These are phyloP conservation scores for Cutaneotrichosporon sp. DNA, from an alignment of 1,284 basidiomycete genomes.

Conservation along the genomic window DNA sequence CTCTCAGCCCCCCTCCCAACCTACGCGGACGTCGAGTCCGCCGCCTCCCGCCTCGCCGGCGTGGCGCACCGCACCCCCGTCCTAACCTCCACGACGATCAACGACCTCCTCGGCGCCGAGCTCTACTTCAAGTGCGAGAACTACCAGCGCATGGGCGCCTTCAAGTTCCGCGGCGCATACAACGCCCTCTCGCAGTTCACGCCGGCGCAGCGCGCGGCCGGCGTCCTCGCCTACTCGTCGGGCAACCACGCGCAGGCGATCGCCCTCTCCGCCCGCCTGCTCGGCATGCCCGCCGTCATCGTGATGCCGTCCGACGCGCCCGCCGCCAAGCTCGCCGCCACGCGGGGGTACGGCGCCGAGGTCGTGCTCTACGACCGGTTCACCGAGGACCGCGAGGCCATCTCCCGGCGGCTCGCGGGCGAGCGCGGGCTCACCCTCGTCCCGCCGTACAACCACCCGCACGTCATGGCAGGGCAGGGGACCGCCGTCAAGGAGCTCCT, in stretches of 20 bases:
- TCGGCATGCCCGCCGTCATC: conserved; percentile 93
- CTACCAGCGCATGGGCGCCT: conserved; percentile 96
- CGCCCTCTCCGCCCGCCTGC: conserved; percentile 81
- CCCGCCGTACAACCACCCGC: conserved; percentile 95
- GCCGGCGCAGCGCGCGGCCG: conserved; percentile 90
- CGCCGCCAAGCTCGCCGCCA: conserved; percentile 92
- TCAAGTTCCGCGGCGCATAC: conserved; percentile 99
- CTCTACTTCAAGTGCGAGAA: conserved; percentile 98
- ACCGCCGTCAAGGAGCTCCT: conserved; percentile 92
- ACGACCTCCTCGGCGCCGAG: conserved; percentile 74
- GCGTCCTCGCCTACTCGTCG: conserved; percentile 95
- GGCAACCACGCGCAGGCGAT: conserved; percentile 99
- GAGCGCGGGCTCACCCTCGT: conserved; percentile 82
- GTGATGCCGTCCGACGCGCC: conserved; percentile 97
- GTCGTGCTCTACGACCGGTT: conserved; percentile 88
- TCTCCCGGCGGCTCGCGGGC: conserved; percentile 82
- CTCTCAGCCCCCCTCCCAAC: conserved; percentile 11
- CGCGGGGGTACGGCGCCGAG: conserved; percentile 87
- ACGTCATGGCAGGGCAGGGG: conserved; percentile 96
- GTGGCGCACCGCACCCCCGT: conserved; percentile 18
- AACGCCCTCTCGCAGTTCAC: conserved; percentile 93
- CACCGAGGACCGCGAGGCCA: conserved; percentile 94
- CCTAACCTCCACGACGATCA: conserved; percentile 7
- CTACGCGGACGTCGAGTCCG: conserved; percentile 12
- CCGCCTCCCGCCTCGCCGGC: conserved; percentile 11